Conservation (phyloP, 441 rosid genomes). For the Melastoma candidum region DNA sequence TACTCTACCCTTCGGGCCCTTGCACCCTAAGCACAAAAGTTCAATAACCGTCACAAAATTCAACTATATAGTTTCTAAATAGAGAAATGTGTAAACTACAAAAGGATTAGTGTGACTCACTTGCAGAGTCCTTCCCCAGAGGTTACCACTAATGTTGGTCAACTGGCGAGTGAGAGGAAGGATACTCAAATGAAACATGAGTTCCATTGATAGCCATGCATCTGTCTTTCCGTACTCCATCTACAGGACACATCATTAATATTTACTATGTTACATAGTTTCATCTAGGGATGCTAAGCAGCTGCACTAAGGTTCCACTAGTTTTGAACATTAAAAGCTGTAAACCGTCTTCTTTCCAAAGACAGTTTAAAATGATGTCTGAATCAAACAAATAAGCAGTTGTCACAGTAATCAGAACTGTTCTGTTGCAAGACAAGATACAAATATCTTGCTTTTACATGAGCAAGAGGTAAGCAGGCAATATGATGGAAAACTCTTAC, state of each 20-base stretch:
- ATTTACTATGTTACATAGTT: no score
- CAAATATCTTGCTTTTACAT: neutral
- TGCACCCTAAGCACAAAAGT: constrained; percentile 60
- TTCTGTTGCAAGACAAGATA: no score
- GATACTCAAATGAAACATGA: constrained; percentile 89
- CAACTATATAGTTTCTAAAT: neutral
- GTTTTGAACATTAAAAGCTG: no score
- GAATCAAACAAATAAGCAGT: no score
- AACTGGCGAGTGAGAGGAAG: constrained; percentile 98
- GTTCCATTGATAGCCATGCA: constrained; percentile 99
- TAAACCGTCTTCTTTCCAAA: no score
- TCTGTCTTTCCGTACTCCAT: constrained; percentile 94
- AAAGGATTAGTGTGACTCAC: constrained; percentile 31
- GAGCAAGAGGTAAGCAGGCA: neutral
- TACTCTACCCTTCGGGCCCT: constrained; percentile 96
- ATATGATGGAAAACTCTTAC: constrained; percentile 39
- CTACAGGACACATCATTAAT: constrained; percentile 26
- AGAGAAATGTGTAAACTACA: neutral
- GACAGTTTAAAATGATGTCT: no score
- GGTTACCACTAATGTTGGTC: constrained; percentile 96
- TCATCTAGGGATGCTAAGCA: no score
- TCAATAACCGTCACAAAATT: constrained; percentile 3
- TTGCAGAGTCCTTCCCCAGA: constrained; percentile 97
- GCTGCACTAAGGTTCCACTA: no score
- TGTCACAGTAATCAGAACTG: no score